These are phyloP conservation scores for Nitzschia sp. DNA, from an alignment of 108 stramenopile genomes.

Conservation along the genomic window DNA sequence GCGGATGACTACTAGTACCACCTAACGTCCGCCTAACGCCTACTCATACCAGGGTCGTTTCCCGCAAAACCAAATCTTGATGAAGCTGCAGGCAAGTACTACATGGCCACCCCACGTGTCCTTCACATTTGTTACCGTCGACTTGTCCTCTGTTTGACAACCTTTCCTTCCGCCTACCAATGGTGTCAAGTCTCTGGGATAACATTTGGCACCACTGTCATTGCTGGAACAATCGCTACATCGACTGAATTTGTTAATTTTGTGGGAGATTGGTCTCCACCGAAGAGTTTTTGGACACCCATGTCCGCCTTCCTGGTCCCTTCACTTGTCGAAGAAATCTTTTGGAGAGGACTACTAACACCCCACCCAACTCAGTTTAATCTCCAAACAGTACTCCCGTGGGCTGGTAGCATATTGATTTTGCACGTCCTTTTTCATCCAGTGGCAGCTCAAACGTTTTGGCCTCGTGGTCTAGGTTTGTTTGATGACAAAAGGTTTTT, in stretches of 20 bases:
- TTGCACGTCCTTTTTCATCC: constrained; percentile 33
- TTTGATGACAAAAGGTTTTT: constrained; percentile 31
- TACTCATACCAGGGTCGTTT: no score
- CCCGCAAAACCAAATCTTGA: no score
- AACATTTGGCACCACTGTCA: constrained; percentile 20
- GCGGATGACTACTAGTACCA: no score
- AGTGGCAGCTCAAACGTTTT: constrained; percentile 22
- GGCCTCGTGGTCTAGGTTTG: constrained; percentile 30
- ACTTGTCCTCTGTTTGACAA: constrained; percentile 23
- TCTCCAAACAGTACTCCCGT: background rate
- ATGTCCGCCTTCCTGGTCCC: constrained; percentile 35
- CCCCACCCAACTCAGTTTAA: background rate
- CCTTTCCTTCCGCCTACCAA: constrained; percentile 12
- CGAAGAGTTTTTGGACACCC: constrained; percentile 16
- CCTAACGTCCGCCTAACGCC: no score
- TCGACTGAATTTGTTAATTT: constrained; percentile 30
- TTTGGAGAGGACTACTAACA: constrained; percentile 37
- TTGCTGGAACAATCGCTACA: constrained; percentile 23
- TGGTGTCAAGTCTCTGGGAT: constrained; percentile 21
- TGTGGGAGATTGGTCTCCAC: constrained; percentile 27
- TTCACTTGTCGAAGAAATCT: constrained; percentile 33
- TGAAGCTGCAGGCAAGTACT: no score
- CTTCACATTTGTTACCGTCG: background rate
- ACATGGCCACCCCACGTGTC: background rate
- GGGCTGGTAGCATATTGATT: constrained; percentile 17